Evolutionary conservation across 2,329 filamentous ascomycete genomes (phyloP).

Genomic region (Phaeosphaeria sp.): DNA sequence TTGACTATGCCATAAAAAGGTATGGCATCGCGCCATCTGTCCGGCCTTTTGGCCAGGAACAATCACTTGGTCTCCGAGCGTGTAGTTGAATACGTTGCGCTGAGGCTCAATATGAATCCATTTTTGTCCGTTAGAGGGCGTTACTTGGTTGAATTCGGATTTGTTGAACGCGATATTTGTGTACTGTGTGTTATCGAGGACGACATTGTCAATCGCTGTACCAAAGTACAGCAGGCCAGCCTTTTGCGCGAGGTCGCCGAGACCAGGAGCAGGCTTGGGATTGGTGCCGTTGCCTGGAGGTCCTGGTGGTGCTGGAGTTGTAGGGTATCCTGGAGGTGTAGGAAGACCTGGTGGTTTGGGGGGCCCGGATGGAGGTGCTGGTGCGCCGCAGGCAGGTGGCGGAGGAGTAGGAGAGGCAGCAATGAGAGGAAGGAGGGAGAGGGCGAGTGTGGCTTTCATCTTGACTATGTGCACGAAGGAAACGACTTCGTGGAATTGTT

Average conservation of each 20-base stretch:
- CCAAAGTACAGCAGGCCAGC: constrained; percentile 64
- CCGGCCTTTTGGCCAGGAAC: constrained; percentile 49
- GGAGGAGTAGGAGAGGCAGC: constrained; percentile 23
- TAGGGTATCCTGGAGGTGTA: not conserved
- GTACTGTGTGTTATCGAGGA: constrained; percentile 60
- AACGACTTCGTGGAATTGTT: not conserved
- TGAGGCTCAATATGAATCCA: constrained; percentile 69
- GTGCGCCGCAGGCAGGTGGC: not conserved
- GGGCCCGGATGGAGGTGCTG: not conserved
- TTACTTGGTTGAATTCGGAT: constrained; percentile 69
- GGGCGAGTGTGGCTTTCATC: constrained; percentile 33
- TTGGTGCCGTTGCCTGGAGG: not conserved
- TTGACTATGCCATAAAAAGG: constrained; percentile 62
- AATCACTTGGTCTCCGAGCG: constrained; percentile 60
- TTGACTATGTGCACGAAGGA: constrained; percentile 5
- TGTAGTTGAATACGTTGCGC: constrained; percentile 65
- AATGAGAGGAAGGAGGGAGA: constrained; percentile 24
- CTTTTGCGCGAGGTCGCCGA: constrained; percentile 62
- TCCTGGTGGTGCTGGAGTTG: not conserved
- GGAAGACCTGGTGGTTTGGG: not conserved
- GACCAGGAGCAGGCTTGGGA: constrained; percentile 33
- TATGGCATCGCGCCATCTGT: constrained; percentile 68
- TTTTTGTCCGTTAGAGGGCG: constrained; percentile 69
- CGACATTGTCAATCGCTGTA: constrained; percentile 64
- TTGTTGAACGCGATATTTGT: constrained; percentile 61